These are phyloP conservation scores for Podila verticillata DNA, from an alignment of 192 early-diverging fungal genomes.

Conservation along the genomic window DNA sequence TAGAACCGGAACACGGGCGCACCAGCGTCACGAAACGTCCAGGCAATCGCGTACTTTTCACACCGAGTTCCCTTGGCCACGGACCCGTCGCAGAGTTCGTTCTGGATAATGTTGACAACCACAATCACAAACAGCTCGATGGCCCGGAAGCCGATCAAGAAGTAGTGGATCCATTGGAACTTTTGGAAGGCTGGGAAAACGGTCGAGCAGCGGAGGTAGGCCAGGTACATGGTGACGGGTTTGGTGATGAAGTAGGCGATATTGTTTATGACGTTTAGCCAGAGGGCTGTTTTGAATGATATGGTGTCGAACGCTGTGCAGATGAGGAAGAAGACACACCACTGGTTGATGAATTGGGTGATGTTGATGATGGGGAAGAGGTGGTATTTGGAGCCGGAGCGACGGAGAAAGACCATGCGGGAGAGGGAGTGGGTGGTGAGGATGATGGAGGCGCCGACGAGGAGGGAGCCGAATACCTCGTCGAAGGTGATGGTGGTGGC, in stretches of 20 bases:
- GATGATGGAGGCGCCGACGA: slow-evolving; percentile 43
- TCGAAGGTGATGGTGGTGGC: slow-evolving; percentile 21
- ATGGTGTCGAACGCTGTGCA: slow-evolving; percentile 16
- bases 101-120: slow-evolving; percentile 38
- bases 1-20: slow-evolving; percentile 49
- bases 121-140: slow-evolving; percentile 37
- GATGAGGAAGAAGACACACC: slow-evolving; percentile 42
- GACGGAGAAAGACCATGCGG: slow-evolving; percentile 44
- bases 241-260: slow-evolving; percentile 52
- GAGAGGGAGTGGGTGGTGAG: slow-evolving; percentile 42
- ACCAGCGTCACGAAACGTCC: slow-evolving; percentile 35
- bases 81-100: slow-evolving; percentile 35
- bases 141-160: slow-evolving; percentile 34
- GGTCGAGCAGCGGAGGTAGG: slow-evolving; percentile 46
- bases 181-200: slow-evolving; percentile 36
- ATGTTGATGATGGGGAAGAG: slow-evolving; percentile 55
- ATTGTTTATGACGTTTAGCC: slow-evolving; percentile 50
- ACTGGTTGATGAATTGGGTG: slow-evolving; percentile 47
- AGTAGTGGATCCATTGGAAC: slow-evolving; percentile 28
- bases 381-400: slow-evolving; percentile 37
- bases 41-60: slow-evolving; percentile 20
- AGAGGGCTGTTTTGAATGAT: slow-evolving; percentile 15
- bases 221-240: slow-evolving; percentile 48
- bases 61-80: slow-evolving; percentile 33
- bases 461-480: slow-evolving; percentile 36